phyloP scores from a whole-genome alignment of 1,284 basidiomycete species.

The Heimioporus retisporus region DNA sequence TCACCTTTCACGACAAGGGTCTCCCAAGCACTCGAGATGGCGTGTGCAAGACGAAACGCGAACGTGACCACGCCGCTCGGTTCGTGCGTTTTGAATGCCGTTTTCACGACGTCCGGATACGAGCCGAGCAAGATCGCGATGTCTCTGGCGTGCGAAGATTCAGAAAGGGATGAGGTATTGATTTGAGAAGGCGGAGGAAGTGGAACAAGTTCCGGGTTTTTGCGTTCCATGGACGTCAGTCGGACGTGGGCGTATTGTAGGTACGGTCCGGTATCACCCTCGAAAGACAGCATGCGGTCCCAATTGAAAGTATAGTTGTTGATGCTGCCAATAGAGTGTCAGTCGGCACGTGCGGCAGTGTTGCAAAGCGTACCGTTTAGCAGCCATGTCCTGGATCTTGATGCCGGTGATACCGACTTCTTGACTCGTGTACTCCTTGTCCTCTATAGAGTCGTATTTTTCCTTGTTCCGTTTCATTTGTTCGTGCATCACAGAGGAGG shows the following conservation, averaged over 20 bases:
- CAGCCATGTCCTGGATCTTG: constrained; percentile 99
- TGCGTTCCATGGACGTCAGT: constrained; percentile 92
- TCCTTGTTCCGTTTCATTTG: constrained; percentile 94
- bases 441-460: constrained; percentile 92
- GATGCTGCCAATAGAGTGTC: constrained; percentile 63
- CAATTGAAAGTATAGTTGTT: constrained; percentile 98
- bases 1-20: constrained; percentile 87
- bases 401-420: constrained; percentile 97
- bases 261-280: constrained; percentile 97
- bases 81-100: constrained; percentile 88
- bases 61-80: constrained; percentile 84
- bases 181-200: constrained; percentile 77
- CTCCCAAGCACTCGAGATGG: constrained; percentile 93
- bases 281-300: constrained; percentile 96
- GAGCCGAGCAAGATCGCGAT: constrained; percentile 89
- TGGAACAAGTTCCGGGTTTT: constrained; percentile 91
- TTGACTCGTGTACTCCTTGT: constrained; percentile 85
- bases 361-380: constrained; percentile 74
- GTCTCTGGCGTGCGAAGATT: constrained; percentile 84
- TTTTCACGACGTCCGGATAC: constrained; percentile 93
- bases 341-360: background rate
- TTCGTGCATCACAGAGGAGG: constrained; percentile 93
- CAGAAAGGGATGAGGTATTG: constrained; percentile 75
- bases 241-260: constrained; percentile 98
- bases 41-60: constrained; percentile 81